Base-by-base conservation (phyloP, 1,284 basidiomycete genomes). In the Calocybe gambosa region DNA sequence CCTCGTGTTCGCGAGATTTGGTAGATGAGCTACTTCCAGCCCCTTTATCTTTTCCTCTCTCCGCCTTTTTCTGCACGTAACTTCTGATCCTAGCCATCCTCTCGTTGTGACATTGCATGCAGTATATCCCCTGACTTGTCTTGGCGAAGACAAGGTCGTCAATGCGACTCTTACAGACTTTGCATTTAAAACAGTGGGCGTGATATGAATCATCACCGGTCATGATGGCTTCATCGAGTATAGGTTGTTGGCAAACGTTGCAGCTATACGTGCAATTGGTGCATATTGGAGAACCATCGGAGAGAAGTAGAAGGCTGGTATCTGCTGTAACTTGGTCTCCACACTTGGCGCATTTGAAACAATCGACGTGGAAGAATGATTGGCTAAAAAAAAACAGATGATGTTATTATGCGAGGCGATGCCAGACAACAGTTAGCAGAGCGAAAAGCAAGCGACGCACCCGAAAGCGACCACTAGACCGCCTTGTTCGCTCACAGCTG, bases 81-180 rank as follows among this genome's bases (percentile, higher is more conserved):
- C 89, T 81, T 53, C 92, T 71, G 55, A 92, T 93, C 54, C 90
- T 80, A 23, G 92, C 92, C 61, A 98, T 95, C 46, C 96, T 86
- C 51, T 97, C 90, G 66, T 94, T 96, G 64, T 99, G 96, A 60
- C 95, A 99, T 44, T 83, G 82, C 94, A 98, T 97, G 65, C 95
- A 99, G 66, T 99, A 99, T 53, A 99, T 98, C 41, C 96, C 95
- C 60, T 97, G 92, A 52, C 85, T 91, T 0, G 96, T 99, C 73
- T 98, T 99, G 46, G 95, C 96, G 59, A 98, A 99, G 47, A 98
- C 92, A 43, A 99, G 82, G 64, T 99, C 95, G 66, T 98, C 94
- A 58, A 99, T 99, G 49, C 91, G 80, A 61, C 88, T 86, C 62
- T 85, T 83, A 72, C 95, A 99, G 31, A 93, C 88, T 57, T 93